Evolutionary conservation across 176 grass and related monocot genomes (phyloP).

Genomic region (Panicum miliaceum): DNA sequence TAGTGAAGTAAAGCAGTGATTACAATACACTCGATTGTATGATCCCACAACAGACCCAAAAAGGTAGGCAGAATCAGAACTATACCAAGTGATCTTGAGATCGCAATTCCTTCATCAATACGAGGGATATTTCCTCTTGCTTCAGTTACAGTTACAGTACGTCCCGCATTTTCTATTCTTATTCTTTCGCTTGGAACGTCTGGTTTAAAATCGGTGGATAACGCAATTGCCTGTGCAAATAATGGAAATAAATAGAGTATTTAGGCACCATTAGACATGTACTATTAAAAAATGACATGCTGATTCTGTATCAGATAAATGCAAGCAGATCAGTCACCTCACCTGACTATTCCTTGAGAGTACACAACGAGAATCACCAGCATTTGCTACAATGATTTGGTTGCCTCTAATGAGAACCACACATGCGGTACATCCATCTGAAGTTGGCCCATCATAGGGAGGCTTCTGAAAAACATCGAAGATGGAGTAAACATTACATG

Average conservation of each 20-base stretch:
- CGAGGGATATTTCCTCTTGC: slow-evolving; percentile 21
- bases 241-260: slow-evolving; percentile 18
- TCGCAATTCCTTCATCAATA: slow-evolving; percentile 37
- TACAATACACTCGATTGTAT: neutral
- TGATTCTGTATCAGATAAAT: slow-evolving; percentile 21
- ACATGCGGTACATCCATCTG: slow-evolving; percentile 46
- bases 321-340: slow-evolving; percentile 8
- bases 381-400: slow-evolving; percentile 57
- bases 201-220: slow-evolving; percentile 53
- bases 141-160: neutral
- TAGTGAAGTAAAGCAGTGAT: slow-evolving; percentile 12
- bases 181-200: neutral
- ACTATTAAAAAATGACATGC: slow-evolving; percentile 15
- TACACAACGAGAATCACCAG: slow-evolving; percentile 57
- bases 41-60: neutral
- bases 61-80: neutral
- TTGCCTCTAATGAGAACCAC: slow-evolving; percentile 57
- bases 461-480: slow-evolving; percentile 37
- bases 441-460: slow-evolving; percentile 15
- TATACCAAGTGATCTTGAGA: slow-evolving; percentile 52
- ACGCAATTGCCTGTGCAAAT: slow-evolving; percentile 23
- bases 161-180: slow-evolving; percentile 49
- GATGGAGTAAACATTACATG: slow-evolving; percentile 9
- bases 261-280: slow-evolving; percentile 29
- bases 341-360: slow-evolving; percentile 51